Conservation (phyloP, 176 grass and related monocot species). For the Oryza punctata region DNA sequence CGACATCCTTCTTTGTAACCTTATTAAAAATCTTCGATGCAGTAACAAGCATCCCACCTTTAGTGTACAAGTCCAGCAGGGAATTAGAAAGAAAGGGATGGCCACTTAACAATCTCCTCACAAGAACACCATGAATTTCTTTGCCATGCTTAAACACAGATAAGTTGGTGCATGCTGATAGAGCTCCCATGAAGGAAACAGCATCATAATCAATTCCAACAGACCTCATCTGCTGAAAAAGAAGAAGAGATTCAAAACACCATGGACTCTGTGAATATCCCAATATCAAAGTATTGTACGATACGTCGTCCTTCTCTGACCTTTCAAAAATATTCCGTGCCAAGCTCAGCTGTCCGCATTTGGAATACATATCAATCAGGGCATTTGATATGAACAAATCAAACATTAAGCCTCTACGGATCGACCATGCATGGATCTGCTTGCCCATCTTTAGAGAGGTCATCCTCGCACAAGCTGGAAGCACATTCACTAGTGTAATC, state of each 20-base stretch:
- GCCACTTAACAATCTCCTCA: slow-evolving; percentile 52
- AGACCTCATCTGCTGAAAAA: slow-evolving; percentile 69
- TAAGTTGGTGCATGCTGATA: slow-evolving; percentile 78
- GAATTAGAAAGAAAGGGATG: slow-evolving; percentile 72
- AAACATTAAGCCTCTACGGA: slow-evolving; percentile 46
- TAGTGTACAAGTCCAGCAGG: slow-evolving; percentile 69
- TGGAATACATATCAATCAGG: slow-evolving; percentile 88
- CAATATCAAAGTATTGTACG: slow-evolving; percentile 86
- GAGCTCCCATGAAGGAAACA: slow-evolving; percentile 75
- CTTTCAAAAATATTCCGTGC: slow-evolving; percentile 61
- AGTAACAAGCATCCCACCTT: slow-evolving; percentile 73
- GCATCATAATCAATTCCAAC: slow-evolving; percentile 65
- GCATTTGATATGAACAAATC: slow-evolving; percentile 84
- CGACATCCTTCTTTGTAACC: slow-evolving; percentile 60
- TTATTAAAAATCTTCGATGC: slow-evolving; percentile 69
- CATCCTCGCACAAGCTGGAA: slow-evolving; percentile 80
- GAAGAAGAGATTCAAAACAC: slow-evolving; percentile 61
- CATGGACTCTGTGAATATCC: slow-evolving; percentile 66
- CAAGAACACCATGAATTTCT: slow-evolving; percentile 74
- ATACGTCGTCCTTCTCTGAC: slow-evolving; percentile 76
- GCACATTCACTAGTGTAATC: slow-evolving; percentile 67
- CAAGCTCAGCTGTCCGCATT: slow-evolving; percentile 63
- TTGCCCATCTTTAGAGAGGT: slow-evolving; percentile 66
- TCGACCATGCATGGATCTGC: slow-evolving; percentile 79
- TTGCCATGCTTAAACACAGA: slow-evolving; percentile 75